Conservation (phyloP, 805 yeast species). For the Candida caryicola region DNA sequence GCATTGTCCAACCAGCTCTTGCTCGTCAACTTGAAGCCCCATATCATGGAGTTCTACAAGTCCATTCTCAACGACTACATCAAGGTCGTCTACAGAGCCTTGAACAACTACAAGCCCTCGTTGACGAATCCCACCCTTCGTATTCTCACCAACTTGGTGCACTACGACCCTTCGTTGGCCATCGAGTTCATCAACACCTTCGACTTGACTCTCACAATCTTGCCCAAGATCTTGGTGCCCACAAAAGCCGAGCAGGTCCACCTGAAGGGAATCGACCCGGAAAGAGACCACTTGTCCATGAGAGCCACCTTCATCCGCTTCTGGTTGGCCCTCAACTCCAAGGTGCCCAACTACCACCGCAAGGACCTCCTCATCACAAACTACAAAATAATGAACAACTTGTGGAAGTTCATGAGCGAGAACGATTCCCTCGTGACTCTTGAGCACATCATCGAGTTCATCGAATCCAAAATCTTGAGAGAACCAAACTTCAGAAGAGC, state of each 20-base stretch:
- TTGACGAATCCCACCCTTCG: slow-evolving; percentile 61
- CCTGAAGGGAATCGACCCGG: slow-evolving; percentile 15
- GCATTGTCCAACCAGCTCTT: slow-evolving; percentile 7
- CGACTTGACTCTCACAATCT: slow-evolving; percentile 60
- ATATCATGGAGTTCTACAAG: slow-evolving; percentile 40
- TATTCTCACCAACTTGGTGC: slow-evolving; percentile 51
- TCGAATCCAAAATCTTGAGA: slow-evolving; percentile 49
- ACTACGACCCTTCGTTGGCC: slow-evolving; percentile 47
- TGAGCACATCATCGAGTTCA: slow-evolving; percentile 39
- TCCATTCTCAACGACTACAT: slow-evolving; percentile 54
- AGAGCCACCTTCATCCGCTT: slow-evolving; percentile 61
- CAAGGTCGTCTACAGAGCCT: slow-evolving; percentile 65
- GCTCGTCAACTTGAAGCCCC: slow-evolving; percentile 15
- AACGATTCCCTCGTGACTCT: slow-evolving; percentile 49
- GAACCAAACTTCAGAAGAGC: slow-evolving; percentile 64
- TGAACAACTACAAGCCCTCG: slow-evolving; percentile 56
- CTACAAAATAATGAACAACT: slow-evolving; percentile 54
- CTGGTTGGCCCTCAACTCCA: slow-evolving; percentile 52
- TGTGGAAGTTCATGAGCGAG: slow-evolving; percentile 62
- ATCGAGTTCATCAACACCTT: slow-evolving; percentile 62
- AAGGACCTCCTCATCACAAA: slow-evolving; percentile 58
- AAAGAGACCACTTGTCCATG: slow-evolving; percentile 39
- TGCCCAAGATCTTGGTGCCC: slow-evolving; percentile 63
- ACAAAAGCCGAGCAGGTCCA: slow-evolving; percentile 38
- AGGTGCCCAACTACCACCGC: slow-evolving; percentile 54